A percentile compares a stretch with the other conserved stretches of the same genome.
Evolutionary conservation across 352 stramenopile species (phyloP).

Genomic region (Pythium rhizo-oryzae): DNA sequence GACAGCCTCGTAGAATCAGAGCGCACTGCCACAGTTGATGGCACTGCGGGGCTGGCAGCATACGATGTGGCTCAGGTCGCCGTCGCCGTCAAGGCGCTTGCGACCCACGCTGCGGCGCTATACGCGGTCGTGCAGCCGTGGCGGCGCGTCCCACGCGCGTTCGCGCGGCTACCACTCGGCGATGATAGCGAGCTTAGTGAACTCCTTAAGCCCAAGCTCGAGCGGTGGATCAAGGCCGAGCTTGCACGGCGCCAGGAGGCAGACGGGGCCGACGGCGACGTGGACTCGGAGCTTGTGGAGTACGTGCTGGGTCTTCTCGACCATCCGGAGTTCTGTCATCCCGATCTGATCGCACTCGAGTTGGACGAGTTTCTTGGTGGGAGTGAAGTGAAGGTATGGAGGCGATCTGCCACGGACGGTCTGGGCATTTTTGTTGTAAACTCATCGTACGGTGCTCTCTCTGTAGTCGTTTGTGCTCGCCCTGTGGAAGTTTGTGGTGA

Average conservation of each 20-base stretch:
- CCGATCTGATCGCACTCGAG: conserved; percentile 64
- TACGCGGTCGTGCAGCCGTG: conserved; percentile 50
- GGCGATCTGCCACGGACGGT: not conserved
- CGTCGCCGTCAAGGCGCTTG: conserved; percentile 30
- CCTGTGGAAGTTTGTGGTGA: conserved; percentile 75
- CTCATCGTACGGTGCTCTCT: not conserved
- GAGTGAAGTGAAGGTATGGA: conserved; percentile 7
- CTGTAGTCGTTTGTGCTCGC: conserved; percentile 61
- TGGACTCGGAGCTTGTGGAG: conserved; percentile 66
- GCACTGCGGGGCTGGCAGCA: not conserved
- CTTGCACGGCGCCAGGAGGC: conserved; percentile 39
- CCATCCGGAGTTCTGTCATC: conserved; percentile 72
- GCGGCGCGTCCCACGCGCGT: conserved; percentile 48
- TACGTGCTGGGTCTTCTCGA: conserved; percentile 68
- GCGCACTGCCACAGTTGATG: not conserved
- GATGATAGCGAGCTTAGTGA: conserved; percentile 13
- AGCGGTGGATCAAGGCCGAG: conserved; percentile 51
- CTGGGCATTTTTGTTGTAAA: not conserved
- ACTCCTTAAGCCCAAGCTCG: conserved; percentile 27
- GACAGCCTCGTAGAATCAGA: conserved; percentile 14
- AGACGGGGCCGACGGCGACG: conserved; percentile 12
- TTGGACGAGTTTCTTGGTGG: conserved; percentile 69
- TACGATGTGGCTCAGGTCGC: not conserved
- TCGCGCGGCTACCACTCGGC: conserved; percentile 39
- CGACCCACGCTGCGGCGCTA: conserved; percentile 38